phyloP scores from a whole-genome alignment of 768 basidiomycete species.

The Gymnopilus dilepis region DNA sequence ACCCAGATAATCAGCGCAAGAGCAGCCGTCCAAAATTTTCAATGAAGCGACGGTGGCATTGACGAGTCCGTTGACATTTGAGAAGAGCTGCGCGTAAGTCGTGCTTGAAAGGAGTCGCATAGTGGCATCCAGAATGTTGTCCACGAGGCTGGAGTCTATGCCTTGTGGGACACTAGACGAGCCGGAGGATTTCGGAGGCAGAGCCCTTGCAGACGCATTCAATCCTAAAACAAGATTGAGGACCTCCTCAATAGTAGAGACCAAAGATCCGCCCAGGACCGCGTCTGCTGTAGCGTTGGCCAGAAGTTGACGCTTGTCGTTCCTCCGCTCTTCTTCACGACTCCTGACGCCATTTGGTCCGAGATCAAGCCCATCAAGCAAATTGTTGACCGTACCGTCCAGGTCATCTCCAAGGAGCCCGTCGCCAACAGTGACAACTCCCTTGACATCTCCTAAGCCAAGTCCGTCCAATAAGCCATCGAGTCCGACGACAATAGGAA shows the following conservation, averaged over 20 bases:
- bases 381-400: slow-evolving; percentile 22
- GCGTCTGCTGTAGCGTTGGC: slow-evolving; percentile 9
- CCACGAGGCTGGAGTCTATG: slow-evolving; percentile 5
- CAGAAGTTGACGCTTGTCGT: slow-evolving; percentile 8
- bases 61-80: slow-evolving; percentile 7
- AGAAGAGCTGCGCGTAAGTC: slow-evolving; percentile 14
- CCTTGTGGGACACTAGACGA: background rate
- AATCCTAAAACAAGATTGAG: slow-evolving; percentile 23
- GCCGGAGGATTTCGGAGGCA: background rate
- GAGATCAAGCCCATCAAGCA: slow-evolving; percentile 29
- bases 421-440: slow-evolving; percentile 20
- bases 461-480: slow-evolving; percentile 27
- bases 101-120: slow-evolving; percentile 10
- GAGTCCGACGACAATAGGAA: slow-evolving; percentile 30
- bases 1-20: background rate
- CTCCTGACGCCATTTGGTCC: slow-evolving; percentile 21
- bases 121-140: slow-evolving; percentile 15
- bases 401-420: slow-evolving; percentile 27
- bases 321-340: background rate
- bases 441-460: slow-evolving; percentile 23
- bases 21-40: slow-evolving; percentile 4
- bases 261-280: slow-evolving; percentile 4
- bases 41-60: slow-evolving; percentile 3
- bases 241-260: slow-evolving; percentile 13
- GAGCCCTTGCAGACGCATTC: background rate